Conservation (phyloP, 2,329 filamentous ascomycete genomes). For the Myriosclerotinia scirpicola region DNA sequence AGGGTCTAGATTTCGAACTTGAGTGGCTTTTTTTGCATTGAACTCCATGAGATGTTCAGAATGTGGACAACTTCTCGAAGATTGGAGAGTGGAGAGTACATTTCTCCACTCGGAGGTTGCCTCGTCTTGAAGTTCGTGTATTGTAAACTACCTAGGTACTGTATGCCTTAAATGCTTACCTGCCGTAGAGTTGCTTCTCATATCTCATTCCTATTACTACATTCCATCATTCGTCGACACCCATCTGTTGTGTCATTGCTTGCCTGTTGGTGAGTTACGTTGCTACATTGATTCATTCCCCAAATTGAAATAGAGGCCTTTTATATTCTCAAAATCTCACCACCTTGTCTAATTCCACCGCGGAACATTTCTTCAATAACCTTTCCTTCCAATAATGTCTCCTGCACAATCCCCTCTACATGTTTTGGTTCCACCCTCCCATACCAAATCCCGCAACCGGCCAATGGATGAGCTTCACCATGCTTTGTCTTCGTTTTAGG, state of each 20-base stretch:
- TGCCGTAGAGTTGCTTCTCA: background rate
- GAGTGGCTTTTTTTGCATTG: background rate
- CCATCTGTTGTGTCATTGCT: background rate
- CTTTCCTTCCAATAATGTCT: conserved; percentile 67
- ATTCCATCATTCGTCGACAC: no score
- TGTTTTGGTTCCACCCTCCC: conserved; percentile 73
- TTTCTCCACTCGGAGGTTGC: background rate
- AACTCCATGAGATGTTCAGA: background rate
- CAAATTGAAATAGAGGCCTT: background rate
- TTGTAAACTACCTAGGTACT: background rate
- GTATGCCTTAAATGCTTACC: background rate
- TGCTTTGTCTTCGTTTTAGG: conserved; percentile 47
- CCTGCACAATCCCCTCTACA: conserved; percentile 71
- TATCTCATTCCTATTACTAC: background rate
- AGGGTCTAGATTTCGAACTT: background rate
- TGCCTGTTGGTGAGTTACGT: background rate
- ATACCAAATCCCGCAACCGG: conserved; percentile 78
- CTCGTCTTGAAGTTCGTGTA: background rate
- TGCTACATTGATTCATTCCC: background rate
- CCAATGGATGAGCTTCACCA: conserved; percentile 56
- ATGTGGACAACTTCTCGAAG: background rate
- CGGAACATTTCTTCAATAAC: conserved; percentile 71
- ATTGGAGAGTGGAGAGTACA: background rate
- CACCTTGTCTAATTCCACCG: conserved; percentile 61
- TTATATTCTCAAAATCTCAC: conserved; percentile 48